Conservation (phyloP, 2,329 filamentous ascomycete species). For the Cryphonectria nitschkei region DNA sequence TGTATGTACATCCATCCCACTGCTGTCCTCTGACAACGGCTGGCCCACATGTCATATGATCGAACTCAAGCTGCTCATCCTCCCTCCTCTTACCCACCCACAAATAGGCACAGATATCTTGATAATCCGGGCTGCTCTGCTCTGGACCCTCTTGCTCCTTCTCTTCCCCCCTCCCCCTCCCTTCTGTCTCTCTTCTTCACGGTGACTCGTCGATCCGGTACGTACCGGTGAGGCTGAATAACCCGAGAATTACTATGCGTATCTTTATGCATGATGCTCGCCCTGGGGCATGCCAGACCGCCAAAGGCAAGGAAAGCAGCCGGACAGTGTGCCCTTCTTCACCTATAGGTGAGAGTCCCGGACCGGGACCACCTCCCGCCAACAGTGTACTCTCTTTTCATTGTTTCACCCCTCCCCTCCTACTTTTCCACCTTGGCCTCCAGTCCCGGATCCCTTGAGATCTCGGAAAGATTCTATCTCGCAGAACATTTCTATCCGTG, state of each 20-base stretch:
- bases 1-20: constrained; percentile 4
- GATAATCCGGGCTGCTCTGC: background rate
- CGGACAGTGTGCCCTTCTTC: background rate
- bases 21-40: constrained; percentile 3
- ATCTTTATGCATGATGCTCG: constrained; percentile 14
- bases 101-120: constrained; percentile 3
- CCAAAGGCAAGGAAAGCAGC: background rate
- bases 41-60: background rate
- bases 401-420: no score
- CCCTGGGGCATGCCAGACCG: background rate
- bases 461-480: background rate
- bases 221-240: constrained; percentile 20
- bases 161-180: no score
- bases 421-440: background rate
- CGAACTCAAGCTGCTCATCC: constrained; percentile 11
- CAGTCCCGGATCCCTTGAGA: background rate
- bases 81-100: constrained; percentile 11
- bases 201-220: background rate
- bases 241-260: constrained; percentile 1
- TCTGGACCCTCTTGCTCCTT: background rate
- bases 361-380: background rate
- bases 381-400: background rate
- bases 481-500: background rate
- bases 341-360: background rate
- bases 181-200: background rate